Conservation (phyloP, 768 basidiomycete species). For the Postia placenta region DNA sequence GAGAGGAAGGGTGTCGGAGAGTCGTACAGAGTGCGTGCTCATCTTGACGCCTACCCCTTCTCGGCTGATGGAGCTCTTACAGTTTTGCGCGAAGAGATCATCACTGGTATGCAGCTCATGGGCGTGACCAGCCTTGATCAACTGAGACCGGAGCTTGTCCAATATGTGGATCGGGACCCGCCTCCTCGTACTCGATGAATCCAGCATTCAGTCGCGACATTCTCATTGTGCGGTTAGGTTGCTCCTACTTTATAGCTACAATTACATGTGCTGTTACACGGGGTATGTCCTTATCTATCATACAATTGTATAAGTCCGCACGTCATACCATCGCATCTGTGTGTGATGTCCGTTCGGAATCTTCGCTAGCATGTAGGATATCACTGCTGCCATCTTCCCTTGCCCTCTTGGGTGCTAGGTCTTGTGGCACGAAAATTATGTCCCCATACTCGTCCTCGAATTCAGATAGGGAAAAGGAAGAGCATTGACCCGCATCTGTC, state of each 20-base stretch:
- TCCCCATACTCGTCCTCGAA: background rate
- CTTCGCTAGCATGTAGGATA: too few relatives aligned
- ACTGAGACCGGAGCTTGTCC: conserved; percentile 31
- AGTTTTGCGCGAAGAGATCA: conserved; percentile 37
- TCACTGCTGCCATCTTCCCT: too few relatives aligned
- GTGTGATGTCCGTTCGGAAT: too few relatives aligned
- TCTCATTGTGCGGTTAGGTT: too few relatives aligned
- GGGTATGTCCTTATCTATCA: too few relatives aligned
- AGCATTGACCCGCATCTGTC: background rate
- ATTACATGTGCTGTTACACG: too few relatives aligned
- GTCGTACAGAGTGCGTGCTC: conserved; percentile 20
- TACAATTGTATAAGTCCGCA: too few relatives aligned
- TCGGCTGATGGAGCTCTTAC: background rate
- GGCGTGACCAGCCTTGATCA: conserved; percentile 34
- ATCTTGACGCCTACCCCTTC: background rate
- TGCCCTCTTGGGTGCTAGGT: too few relatives aligned
- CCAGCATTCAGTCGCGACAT: too few relatives aligned
- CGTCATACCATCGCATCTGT: too few relatives aligned
- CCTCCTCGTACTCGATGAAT: background rate
- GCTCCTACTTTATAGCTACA: too few relatives aligned
- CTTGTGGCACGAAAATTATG: too few relatives aligned
- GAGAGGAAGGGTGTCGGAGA: conserved; percentile 54
- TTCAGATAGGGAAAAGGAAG: background rate
- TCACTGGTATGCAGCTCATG: conserved; percentile 33
- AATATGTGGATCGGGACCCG: conserved; percentile 15